Evolutionary conservation across 2,329 filamentous ascomycete genomes (phyloP).

Genomic region (Apiospora kogelbergensis): DNA sequence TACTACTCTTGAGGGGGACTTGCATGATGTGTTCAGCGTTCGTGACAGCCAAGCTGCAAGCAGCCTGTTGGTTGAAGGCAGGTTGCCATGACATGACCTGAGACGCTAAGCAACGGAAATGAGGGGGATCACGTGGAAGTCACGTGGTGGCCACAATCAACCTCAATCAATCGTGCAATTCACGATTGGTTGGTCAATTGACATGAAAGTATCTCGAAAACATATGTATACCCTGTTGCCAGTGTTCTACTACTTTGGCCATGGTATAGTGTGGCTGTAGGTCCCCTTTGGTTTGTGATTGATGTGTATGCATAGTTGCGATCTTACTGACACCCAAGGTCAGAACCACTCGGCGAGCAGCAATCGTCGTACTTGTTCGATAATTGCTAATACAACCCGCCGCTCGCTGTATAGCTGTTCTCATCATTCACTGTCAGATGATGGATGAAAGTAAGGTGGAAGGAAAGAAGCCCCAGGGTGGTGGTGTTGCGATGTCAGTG

Average conservation of each 20-base stretch:
- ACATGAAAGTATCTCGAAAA: background rate
- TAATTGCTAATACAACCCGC: background rate
- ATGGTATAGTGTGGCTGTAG: background rate
- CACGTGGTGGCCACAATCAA: conserved; percentile 6
- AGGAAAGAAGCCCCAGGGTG: background rate
- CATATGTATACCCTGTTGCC: background rate
- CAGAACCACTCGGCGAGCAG: background rate
- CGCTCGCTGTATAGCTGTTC: background rate
- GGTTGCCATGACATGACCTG: background rate
- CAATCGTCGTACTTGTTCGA: background rate
- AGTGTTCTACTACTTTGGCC: background rate
- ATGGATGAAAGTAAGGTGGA: background rate
- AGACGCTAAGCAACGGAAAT: background rate
- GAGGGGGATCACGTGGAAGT: conserved; percentile 10
- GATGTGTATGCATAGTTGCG: background rate
- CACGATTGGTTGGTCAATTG: background rate
- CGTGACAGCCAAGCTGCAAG: background rate
- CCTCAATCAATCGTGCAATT: conserved; percentile 7
- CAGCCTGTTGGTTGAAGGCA: background rate
- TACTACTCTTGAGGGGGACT: too few species aligned
- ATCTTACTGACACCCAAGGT: background rate
- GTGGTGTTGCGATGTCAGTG: background rate
- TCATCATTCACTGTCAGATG: too few species aligned
- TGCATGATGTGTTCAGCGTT: background rate
- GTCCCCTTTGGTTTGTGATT: background rate